phyloP scores from a whole-genome alignment of 2,329 filamentous ascomycete species.

The Epicoccum nigrum region DNA sequence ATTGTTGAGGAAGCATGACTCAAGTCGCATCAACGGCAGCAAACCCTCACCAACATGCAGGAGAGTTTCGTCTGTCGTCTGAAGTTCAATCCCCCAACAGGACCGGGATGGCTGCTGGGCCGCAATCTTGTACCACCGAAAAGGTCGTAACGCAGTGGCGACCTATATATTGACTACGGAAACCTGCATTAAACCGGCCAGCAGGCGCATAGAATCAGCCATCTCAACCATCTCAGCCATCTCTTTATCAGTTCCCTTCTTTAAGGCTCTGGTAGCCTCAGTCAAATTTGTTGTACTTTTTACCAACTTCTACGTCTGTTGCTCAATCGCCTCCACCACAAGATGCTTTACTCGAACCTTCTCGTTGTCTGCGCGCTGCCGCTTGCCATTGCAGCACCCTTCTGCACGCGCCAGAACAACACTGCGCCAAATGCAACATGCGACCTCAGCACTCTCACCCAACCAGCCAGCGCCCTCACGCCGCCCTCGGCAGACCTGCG shows the following conservation, averaged over 20 bases:
- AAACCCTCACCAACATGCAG: constrained; percentile 27
- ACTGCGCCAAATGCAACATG: constrained; percentile 23
- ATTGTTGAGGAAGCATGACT: constrained; percentile 6
- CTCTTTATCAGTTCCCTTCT: constrained; percentile 28
- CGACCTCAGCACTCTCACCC: constrained; percentile 29
- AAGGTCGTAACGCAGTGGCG: constrained; percentile 4
- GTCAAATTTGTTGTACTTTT: constrained; percentile 14
- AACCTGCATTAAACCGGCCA: constrained; percentile 16
- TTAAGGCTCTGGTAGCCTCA: constrained; percentile 42
- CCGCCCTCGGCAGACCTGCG: constrained; percentile 32
- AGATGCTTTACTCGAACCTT: constrained; percentile 33
- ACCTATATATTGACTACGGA: constrained; percentile 25
- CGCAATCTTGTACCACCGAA: constrained; percentile 6
- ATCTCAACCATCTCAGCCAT: constrained; percentile 23
- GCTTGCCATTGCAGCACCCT: constrained; percentile 30
- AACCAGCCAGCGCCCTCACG: constrained; percentile 36
- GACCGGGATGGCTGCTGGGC: constrained; percentile 10
- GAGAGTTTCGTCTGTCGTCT: constrained; percentile 13
- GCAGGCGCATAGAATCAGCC: constrained; percentile 12
- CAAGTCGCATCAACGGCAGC: constrained; percentile 18
- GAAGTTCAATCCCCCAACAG: constrained; percentile 7
- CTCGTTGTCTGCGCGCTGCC: constrained; percentile 30
- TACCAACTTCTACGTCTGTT: background rate
- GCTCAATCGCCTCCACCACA: constrained; percentile 12
- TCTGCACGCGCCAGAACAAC: constrained; percentile 24